These are phyloP conservation scores for Ceratobasidium sp. DNA, from an alignment of 1,284 basidiomycete genomes.

Conservation along the genomic window DNA sequence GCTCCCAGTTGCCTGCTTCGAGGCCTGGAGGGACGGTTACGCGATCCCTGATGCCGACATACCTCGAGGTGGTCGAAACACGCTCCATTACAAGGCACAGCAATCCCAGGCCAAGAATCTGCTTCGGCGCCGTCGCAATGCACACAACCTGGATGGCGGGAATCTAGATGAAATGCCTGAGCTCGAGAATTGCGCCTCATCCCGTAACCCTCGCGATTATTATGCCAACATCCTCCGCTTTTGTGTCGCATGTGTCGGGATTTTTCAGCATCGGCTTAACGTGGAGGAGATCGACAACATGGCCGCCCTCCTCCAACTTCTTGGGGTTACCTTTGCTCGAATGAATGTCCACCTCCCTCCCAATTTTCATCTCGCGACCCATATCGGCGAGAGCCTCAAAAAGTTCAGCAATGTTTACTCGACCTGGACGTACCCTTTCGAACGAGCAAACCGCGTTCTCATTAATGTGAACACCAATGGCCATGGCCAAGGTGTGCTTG, in stretches of 20 bases:
- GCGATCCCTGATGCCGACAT: slow-evolving; percentile 1
- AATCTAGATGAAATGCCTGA: neutral
- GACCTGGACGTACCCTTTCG: neutral
- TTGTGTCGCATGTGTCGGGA: neutral
- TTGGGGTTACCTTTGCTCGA: neutral
- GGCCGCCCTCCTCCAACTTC: neutral
- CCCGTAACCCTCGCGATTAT: neutral
- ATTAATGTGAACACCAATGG: slow-evolving; percentile 29
- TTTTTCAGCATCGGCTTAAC: neutral
- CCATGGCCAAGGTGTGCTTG: slow-evolving; percentile 7
- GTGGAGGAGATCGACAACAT: neutral
- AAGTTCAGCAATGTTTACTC: neutral
- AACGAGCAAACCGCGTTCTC: neutral
- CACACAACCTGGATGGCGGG: neutral
- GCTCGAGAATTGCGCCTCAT: neutral
- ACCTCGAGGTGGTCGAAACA: neutral
- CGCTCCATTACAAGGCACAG: neutral
- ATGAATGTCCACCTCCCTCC: neutral
- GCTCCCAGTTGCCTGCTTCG: neutral
- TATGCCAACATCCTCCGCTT: slow-evolving; percentile 3
- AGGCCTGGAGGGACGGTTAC: too few relatives aligned
- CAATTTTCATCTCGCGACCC: neutral
- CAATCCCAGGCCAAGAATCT: neutral
- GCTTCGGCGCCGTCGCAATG: neutral
- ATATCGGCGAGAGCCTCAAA: neutral